Percentiles rank a stretch among this genome's conserved stretches.
phyloP scores from a whole-genome alignment of 768 basidiomycete genomes.

The Phanerodontia chrysosporium region DNA sequence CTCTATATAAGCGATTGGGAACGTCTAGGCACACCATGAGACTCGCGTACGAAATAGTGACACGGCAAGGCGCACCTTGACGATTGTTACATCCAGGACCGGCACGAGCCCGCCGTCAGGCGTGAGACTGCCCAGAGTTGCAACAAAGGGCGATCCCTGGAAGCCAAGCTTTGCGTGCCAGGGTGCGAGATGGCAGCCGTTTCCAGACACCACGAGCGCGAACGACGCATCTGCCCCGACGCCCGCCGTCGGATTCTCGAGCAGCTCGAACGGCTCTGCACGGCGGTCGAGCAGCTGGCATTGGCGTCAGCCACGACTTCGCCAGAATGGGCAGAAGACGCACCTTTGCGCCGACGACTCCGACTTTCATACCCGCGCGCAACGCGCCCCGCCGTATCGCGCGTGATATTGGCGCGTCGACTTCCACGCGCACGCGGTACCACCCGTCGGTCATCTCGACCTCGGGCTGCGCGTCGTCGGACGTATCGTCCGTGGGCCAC shows the following conservation, averaged over 20 bases:
- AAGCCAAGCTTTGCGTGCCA: conserved; percentile 93
- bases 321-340: neutral
- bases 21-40: conserved; percentile 36
- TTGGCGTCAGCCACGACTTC: neutral
- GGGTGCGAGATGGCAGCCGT: conserved; percentile 78
- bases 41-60: neutral
- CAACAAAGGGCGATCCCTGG: conserved; percentile 56
- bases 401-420: conserved; percentile 69
- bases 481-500: conserved; percentile 21
- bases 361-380: conserved; percentile 78
- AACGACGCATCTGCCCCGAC: conserved; percentile 13
- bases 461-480: conserved; percentile 36
- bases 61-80: conserved; percentile 42
- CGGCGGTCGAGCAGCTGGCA: conserved; percentile 60
- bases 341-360: conserved; percentile 75
- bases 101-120: conserved; percentile 77
- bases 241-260: conserved; percentile 40
- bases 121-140: conserved; percentile 75
- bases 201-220: conserved; percentile 68
- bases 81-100: conserved; percentile 69
- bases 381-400: conserved; percentile 67
- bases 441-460: conserved; percentile 97
- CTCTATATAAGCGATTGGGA: conserved; percentile 80
- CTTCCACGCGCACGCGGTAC: conserved; percentile 78
- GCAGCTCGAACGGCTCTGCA: conserved; percentile 76